These are phyloP conservation scores for Paraconiothyrium brasiliense DNA, from an alignment of 2,329 filamentous ascomycete genomes.

Conservation along the genomic window DNA sequence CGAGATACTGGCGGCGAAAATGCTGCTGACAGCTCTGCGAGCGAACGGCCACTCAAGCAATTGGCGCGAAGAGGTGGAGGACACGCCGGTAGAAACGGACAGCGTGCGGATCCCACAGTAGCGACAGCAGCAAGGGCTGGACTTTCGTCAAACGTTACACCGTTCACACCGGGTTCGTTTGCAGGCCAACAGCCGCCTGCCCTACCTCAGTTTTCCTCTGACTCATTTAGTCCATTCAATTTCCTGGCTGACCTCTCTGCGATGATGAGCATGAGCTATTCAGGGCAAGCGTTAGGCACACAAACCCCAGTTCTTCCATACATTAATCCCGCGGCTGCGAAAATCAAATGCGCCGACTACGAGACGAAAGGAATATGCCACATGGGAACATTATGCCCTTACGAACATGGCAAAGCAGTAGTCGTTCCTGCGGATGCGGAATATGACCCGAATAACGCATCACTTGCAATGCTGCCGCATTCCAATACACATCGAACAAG, in stretches of 20 bases:
- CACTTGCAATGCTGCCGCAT: slow-evolving; percentile 3
- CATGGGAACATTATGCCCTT: slow-evolving; percentile 8
- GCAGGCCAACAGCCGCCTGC: not conserved
- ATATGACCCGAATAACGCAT: slow-evolving; percentile 11
- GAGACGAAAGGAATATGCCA: slow-evolving; percentile 12
- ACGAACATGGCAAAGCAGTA: not conserved
- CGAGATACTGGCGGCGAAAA: slow-evolving; percentile 56
- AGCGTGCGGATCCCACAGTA: not conserved
- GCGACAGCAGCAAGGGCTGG: not conserved
- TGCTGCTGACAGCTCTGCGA: slow-evolving; percentile 38
- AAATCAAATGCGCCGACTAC: slow-evolving; percentile 4
- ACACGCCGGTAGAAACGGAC: not conserved
- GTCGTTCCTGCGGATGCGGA: slow-evolving; percentile 5
- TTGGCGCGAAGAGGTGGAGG: slow-evolving; percentile 52
- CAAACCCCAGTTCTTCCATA: not conserved
- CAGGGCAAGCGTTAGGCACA: not conserved
- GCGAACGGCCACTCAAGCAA: slow-evolving; percentile 63
- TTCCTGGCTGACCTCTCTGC: slow-evolving; percentile 5
- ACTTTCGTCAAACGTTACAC: not conserved
- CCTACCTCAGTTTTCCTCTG: slow-evolving; percentile 1
- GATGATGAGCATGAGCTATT: slow-evolving; percentile 1
- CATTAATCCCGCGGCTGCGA: not conserved
- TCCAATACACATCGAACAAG: not conserved
- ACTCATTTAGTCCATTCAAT: not conserved
- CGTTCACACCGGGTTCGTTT: not conserved